phyloP scores from a whole-genome alignment of 2,329 filamentous ascomycete genomes.

The Fusarium abutilonis region DNA sequence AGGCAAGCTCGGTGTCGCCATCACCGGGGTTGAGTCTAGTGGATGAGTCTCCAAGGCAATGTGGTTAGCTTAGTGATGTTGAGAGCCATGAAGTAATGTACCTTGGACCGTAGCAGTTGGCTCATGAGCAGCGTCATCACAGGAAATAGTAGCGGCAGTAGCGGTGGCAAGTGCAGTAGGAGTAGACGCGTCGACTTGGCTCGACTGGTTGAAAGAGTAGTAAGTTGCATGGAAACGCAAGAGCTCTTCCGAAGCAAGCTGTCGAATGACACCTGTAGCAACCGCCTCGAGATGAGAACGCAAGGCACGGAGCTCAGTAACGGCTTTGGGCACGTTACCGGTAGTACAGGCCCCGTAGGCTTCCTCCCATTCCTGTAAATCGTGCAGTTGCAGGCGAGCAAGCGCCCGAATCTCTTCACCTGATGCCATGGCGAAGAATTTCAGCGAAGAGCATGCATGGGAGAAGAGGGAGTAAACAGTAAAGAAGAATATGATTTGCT shows the following conservation, averaged over 20 bases:
- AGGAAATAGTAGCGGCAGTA: neutral
- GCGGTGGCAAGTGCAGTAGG: neutral
- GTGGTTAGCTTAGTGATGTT: neutral
- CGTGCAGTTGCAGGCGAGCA: neutral
- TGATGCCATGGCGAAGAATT: neutral
- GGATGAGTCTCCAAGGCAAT: neutral
- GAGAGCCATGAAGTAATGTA: neutral
- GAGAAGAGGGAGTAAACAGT: neutral
- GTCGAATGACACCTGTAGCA: neutral
- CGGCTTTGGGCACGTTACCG: rapidly evolving
- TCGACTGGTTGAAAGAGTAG: neutral
- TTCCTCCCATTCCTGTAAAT: neutral
- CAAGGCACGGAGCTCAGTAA: rapidly evolving
- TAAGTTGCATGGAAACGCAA: neutral
- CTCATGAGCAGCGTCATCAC: neutral
- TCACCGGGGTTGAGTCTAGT: neutral
- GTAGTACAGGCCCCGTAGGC: neutral
- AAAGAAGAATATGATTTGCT: neutral
- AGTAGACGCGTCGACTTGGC: neutral
- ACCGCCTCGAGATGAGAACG: neutral
- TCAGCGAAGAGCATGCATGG: neutral
- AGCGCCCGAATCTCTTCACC: neutral
- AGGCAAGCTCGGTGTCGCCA: neutral
- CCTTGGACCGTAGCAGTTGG: neutral
- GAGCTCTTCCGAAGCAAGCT: neutral